Conservation (phyloP, 371 early-diverging fungal genomes). For the Smittium culicis region DNA sequence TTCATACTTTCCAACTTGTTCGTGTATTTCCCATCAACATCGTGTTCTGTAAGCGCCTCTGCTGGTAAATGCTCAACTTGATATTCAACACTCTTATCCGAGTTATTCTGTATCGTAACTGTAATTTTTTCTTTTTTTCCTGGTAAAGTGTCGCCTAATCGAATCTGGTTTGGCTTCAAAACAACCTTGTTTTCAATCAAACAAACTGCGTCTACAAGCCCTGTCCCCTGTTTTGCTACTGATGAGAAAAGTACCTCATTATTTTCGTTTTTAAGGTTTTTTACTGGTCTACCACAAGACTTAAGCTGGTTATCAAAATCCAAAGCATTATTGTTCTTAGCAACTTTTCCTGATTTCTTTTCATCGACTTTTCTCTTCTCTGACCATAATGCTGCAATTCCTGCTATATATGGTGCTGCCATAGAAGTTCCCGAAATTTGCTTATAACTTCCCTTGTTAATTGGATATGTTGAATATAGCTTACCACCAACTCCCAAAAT, state of each 20-base stretch:
- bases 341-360: too few relatives aligned
- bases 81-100: neutral
- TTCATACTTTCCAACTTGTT: neutral
- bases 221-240: neutral
- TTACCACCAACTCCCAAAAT: slow-evolving; percentile 55
- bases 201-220: slow-evolving; percentile 6
- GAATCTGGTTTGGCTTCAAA: slow-evolving; percentile 7
- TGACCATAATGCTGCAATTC: slow-evolving; percentile 45
- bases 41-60: slow-evolving; percentile 5
- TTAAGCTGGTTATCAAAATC: neutral
- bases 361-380: slow-evolving; percentile 23
- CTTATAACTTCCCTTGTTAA: slow-evolving; percentile 36
- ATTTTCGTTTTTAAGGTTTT: neutral
- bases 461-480: slow-evolving; percentile 54
- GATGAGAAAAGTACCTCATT: neutral
- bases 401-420: slow-evolving; percentile 62
- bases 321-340: neutral
- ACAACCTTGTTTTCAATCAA: slow-evolving; percentile 7
- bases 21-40: slow-evolving; percentile 2
- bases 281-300: slow-evolving; percentile 4
- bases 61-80: neutral
- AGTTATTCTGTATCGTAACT: neutral
- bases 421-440: slow-evolving; percentile 50
- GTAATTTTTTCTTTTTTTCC: neutral
- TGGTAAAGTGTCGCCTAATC: slow-evolving; percentile 2